Evolutionary conservation across 768 basidiomycete genomes (phyloP), one percentile per base, ranked within the genome.

Genomic region (Daedalea quercina): DNA sequence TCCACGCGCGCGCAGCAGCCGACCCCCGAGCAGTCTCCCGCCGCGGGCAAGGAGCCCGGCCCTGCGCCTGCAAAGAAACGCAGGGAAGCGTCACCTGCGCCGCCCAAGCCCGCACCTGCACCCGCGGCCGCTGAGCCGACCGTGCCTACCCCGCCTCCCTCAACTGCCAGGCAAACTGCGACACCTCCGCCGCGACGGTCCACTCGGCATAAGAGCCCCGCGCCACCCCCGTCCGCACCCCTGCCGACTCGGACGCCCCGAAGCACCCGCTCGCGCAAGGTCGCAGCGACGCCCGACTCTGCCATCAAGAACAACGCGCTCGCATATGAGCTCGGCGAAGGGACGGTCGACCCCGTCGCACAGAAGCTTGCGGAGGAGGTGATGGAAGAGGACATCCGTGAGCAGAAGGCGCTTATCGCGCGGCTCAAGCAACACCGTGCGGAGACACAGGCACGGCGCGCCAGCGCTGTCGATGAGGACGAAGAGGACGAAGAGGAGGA

Each of bases 321-420:
- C n/a, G n/a, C n/a, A n/a, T n/a, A n/a, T n/a, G n/a, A n/a, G n/a
- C n/a, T n/a, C n/a, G n/a, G 3, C 13, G 51, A 43, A 11, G 51
- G 50, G 9, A 22, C 34, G 19, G 84, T 87, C 0, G 81, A 81
- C 54, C 67, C 71, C 0, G 79, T 82, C 40, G 73, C 76, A 24
- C 55, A 64, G 17, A 63, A 68, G 44, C 70, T 85, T 1, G 77
- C 81, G 1, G 80, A 77, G 26, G 75, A 80, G 20, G 80, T 84
- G 60, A 75, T 88, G 64, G 78, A 76, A 6, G 74, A 80, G 60
- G 90, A 92, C 65, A 76, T 94, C 41, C 74, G 73, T 28, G 89
- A 91, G 62, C 88, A 92, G 69, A 81, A 81, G 67, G 82, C 81
- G 60, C 67, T 94, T 63, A 89, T 94, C 47, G 76, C 79, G 37